Percentiles rank a stretch among this genome's conserved stretches.
These are phyloP conservation scores for Tricholoma saponaceum DNA, from an alignment of 768 basidiomycete species.

Conservation along the genomic window DNA sequence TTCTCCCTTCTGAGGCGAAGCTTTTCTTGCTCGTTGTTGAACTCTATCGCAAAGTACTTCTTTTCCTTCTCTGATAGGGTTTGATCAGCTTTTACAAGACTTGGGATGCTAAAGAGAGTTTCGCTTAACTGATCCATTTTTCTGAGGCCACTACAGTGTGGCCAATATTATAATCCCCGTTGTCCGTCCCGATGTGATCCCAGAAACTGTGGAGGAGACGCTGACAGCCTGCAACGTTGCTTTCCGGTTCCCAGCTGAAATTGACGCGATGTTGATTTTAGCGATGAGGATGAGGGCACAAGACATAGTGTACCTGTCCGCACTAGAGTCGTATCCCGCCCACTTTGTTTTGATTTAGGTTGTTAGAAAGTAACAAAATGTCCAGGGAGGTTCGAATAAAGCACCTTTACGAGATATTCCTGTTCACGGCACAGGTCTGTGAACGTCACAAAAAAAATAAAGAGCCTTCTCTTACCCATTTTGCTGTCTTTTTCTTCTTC, in stretches of 20 bases:
- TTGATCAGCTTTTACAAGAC: neutral
- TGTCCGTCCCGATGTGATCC: conserved; percentile 53
- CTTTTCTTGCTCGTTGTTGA: conserved; percentile 16
- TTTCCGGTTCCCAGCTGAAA: conserved; percentile 67
- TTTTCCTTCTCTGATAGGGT: conserved; percentile 32
- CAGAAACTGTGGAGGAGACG: conserved; percentile 64
- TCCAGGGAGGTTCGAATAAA: neutral
- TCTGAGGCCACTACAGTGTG: conserved; percentile 36
- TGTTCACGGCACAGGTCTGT: conserved; percentile 19
- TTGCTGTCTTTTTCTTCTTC: conserved; percentile 23
- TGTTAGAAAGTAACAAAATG: neutral
- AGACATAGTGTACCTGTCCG: conserved; percentile 50
- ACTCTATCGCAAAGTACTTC: conserved; percentile 30
- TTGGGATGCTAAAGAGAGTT: conserved; percentile 1
- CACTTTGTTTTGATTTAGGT: conserved; percentile 39
- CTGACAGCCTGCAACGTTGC: conserved; percentile 53
- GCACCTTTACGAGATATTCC: conserved; percentile 72
- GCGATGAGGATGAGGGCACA: neutral
- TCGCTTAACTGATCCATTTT: conserved; percentile 56
- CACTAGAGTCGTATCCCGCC: conserved; percentile 55
- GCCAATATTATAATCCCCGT: conserved; percentile 50
- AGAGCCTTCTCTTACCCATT: conserved; percentile 43
- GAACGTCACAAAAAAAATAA: neutral
- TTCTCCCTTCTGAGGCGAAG: conserved; percentile 16
- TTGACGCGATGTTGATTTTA: conserved; percentile 4